Percentiles rank a stretch among this genome's conserved stretches.
These are phyloP conservation scores for Termitomyces sp. DNA, from an alignment of 768 basidiomycete species.

Conservation along the genomic window DNA sequence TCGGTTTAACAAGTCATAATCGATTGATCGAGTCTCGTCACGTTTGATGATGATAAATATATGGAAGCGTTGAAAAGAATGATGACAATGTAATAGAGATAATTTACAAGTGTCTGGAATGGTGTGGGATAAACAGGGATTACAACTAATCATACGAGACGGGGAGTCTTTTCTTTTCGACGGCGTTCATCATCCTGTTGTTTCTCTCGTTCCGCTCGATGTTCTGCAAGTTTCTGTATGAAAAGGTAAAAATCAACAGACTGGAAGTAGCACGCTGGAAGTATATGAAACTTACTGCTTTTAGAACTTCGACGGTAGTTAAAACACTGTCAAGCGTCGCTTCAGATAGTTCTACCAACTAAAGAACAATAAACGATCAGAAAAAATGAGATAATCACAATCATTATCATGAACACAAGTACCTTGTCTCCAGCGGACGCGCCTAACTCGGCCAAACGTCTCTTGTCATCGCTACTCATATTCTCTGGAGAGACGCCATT, in stretches of 20 bases:
- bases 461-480: conserved; percentile 34
- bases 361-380: not conserved
- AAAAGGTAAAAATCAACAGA: conserved; percentile 19
- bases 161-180: conserved; percentile 15
- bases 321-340: conserved; percentile 59
- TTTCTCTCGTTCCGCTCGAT: conserved; percentile 44
- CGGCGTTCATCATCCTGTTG: conserved; percentile 23
- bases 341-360: conserved; percentile 66
- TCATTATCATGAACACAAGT: conserved; percentile 8
- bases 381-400: not conserved
- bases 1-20: not conserved
- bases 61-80: not conserved
- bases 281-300: conserved; percentile 39
- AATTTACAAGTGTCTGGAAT: not conserved
- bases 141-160: not conserved
- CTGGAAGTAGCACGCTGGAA: not conserved
- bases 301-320: conserved; percentile 50
- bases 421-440: conserved; percentile 48
- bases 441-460: conserved; percentile 37
- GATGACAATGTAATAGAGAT: not conserved
- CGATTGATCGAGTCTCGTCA: not conserved
- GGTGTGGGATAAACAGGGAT: not conserved
- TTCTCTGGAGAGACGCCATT: conserved; percentile 21
- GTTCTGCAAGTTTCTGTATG: conserved; percentile 42
- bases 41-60: not conserved